These are phyloP conservation scores for Pseudoperonospora humuli DNA, from an alignment of 352 stramenopile genomes.

Conservation along the genomic window DNA sequence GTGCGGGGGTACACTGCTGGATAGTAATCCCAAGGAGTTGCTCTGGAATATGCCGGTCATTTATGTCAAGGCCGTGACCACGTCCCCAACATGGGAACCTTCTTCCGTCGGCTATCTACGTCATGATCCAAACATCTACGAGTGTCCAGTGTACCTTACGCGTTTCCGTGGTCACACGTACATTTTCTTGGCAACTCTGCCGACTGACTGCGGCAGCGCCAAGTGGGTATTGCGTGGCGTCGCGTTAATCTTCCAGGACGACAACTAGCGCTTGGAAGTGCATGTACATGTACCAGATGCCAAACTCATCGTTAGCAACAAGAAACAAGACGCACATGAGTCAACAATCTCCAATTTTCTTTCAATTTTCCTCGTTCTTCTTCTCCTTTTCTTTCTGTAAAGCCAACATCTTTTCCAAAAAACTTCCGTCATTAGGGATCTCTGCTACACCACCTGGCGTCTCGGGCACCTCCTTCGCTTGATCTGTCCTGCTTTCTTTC, in stretches of 20 bases:
- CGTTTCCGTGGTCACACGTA: constrained; percentile 95
- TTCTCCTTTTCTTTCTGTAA: constrained; percentile 40
- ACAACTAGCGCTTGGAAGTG: too few species aligned
- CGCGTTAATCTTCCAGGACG: constrained; percentile 92
- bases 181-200: constrained; percentile 93
- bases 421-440: constrained; percentile 78
- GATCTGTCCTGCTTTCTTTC: constrained; percentile 9
- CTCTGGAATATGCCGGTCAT: too few species aligned
- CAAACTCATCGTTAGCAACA: constrained; percentile 24
- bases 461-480: constrained; percentile 27
- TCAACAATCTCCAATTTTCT: too few species aligned
- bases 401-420: constrained; percentile 62
- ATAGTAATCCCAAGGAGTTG: constrained; percentile 95
- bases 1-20: constrained; percentile 85
- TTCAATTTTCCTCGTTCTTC: constrained; percentile 12
- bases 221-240: constrained; percentile 94
- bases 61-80: too few species aligned
- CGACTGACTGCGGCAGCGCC: constrained; percentile 82
- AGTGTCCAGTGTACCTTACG: constrained; percentile 95
- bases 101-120: constrained; percentile 94
- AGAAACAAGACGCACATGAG: too few species aligned
- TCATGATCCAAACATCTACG: constrained; percentile 89
- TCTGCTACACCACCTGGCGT: constrained; percentile 63
- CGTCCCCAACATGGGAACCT: constrained; percentile 90
- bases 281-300: too few species aligned